Conservation (phyloP, 2,329 filamentous ascomycete species). For the Nemania sp. region DNA sequence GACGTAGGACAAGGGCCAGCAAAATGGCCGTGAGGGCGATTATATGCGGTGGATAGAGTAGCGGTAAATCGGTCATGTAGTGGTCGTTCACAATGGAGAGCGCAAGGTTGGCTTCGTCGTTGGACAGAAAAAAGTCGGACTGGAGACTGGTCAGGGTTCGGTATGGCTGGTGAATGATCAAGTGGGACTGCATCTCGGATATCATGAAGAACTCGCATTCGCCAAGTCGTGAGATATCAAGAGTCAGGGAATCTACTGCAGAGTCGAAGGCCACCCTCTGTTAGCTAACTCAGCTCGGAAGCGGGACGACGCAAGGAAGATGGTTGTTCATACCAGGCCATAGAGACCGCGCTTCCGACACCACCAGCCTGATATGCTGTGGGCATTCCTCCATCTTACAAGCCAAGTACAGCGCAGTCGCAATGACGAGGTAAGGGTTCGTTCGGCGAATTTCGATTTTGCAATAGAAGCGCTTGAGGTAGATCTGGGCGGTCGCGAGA, state of each 20-base stretch:
- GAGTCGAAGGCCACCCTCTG: constrained; percentile 6
- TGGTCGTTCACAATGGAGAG: constrained; percentile 89
- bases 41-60: constrained; percentile 83
- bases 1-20: constrained; percentile 80
- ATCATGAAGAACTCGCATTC: constrained; percentile 95
- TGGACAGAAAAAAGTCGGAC: constrained; percentile 69
- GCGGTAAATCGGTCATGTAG: constrained; percentile 87
- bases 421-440: constrained; percentile 89
- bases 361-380: constrained; percentile 90
- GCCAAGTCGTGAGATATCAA: constrained; percentile 82
- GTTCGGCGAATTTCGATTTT: constrained; percentile 89
- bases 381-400: constrained; percentile 98
- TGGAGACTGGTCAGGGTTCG: constrained; percentile 76
- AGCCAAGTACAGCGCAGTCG: constrained; percentile 92
- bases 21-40: constrained; percentile 87
- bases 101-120: constrained; percentile 77
- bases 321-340: constrained; percentile 66
- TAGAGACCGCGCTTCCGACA: constrained; percentile 80
- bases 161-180: constrained; percentile 91
- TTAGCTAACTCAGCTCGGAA: constrained; percentile 20
- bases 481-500: constrained; percentile 91
- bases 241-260: constrained; percentile 65
- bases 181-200: constrained; percentile 84
- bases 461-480: constrained; percentile 91
- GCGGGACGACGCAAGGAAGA: background rate